These are phyloP conservation scores for Claviceps lovelessii DNA, from an alignment of 2,329 filamentous ascomycete genomes.

Conservation along the genomic window DNA sequence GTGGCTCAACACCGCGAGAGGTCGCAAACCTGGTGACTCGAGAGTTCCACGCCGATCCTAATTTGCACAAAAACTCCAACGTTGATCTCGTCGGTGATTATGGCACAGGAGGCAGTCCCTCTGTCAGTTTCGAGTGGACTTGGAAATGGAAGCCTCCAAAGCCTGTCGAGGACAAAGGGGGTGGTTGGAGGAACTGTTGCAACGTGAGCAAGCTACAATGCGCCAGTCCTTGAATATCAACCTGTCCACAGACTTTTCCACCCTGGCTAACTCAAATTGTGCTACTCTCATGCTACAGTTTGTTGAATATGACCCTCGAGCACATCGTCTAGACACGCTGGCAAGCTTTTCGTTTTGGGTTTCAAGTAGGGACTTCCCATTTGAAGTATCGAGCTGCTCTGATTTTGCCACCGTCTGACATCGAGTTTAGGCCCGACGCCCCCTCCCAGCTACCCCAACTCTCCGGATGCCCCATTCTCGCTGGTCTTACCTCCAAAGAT, in stretches of 20 bases:
- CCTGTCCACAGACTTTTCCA: background rate
- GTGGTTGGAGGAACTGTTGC: constrained; percentile 91
- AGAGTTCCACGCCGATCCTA: constrained; percentile 94
- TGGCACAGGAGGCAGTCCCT: constrained; percentile 65
- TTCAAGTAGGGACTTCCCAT: constrained; percentile 46
- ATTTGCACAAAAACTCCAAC: constrained; percentile 92
- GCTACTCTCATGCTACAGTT: constrained; percentile 41
- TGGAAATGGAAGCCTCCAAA: constrained; percentile 97
- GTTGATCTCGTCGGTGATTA: constrained; percentile 92
- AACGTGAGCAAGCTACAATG: constrained; percentile 39
- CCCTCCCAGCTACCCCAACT: constrained; percentile 42
- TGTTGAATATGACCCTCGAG: constrained; percentile 89
- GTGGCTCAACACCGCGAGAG: constrained; percentile 71
- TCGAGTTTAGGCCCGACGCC: constrained; percentile 25
- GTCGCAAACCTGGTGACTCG: constrained; percentile 87
- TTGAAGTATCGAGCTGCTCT: background rate
- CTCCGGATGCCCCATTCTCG: constrained; percentile 59
- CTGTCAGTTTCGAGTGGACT: constrained; percentile 82
- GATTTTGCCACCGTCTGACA: background rate
- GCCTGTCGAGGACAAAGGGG: constrained; percentile 61
- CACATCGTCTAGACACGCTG: constrained; percentile 75
- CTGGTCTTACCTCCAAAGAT: constrained; percentile 60
- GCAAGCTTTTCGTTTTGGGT: constrained; percentile 95
- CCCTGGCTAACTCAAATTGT: background rate
- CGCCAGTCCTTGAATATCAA: background rate